Percentiles rank a stretch among this genome's conserved stretches.
Conservation (phyloP, 345 rosid genomes). For the Clausena lansium region DNA sequence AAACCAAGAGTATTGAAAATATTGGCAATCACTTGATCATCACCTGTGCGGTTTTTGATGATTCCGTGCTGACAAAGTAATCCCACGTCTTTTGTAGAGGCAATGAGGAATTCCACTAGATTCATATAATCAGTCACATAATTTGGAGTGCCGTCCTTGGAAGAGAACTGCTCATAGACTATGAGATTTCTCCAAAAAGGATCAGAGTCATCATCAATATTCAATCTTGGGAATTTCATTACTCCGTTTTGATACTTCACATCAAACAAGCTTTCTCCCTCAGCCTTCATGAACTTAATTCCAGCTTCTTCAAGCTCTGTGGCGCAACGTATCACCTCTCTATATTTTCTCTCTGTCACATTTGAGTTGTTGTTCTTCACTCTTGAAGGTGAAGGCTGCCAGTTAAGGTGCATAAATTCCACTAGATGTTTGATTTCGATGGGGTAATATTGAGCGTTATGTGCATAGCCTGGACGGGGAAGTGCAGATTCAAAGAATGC, state of each 20-base stretch:
- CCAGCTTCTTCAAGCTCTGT: background rate
- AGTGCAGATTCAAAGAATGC: background rate
- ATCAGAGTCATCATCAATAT: conserved; percentile 7
- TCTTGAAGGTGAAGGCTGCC: background rate
- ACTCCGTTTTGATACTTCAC: too few species aligned
- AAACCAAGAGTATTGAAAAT: too few species aligned
- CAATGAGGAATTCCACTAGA: too few species aligned
- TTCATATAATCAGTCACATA: too few species aligned
- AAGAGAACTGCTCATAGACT: conserved; percentile 13
- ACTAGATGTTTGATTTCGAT: background rate
- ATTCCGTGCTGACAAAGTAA: too few species aligned
- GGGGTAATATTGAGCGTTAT: too few species aligned
- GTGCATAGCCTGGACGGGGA: background rate
- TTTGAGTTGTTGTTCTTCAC: background rate
- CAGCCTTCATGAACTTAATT: too few species aligned
- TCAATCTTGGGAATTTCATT: conserved; percentile 12
- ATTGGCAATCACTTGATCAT: too few species aligned
- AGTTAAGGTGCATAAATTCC: conserved; percentile 1
- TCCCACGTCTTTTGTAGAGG: too few species aligned
- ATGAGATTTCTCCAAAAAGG: conserved; percentile 15
- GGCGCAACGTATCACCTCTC: conserved; percentile 2
- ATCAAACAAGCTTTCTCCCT: too few species aligned
- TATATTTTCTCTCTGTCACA: background rate
- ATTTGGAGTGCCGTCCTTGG: background rate
- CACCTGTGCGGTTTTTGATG: too few species aligned